Conservation (phyloP, 176 grass and related monocot genomes). For the Ensete glaucum region DNA sequence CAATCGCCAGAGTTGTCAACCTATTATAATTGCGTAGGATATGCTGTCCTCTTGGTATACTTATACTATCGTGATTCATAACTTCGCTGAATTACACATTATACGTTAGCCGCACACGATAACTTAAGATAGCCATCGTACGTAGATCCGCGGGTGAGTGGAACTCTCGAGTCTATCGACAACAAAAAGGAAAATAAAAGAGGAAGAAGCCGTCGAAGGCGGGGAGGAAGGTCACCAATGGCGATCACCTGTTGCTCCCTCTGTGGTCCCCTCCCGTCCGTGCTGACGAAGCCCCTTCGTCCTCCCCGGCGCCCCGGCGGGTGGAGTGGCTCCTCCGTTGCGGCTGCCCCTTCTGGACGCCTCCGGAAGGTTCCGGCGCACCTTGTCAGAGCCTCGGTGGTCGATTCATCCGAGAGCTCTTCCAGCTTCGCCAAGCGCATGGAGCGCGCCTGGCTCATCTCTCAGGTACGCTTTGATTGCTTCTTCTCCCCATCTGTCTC, state of each 20-base stretch:
- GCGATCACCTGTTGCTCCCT: slow-evolving; percentile 18
- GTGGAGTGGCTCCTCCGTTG: neutral
- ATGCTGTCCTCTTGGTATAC: no score
- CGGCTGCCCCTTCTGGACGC: neutral
- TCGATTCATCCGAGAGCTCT: slow-evolving; percentile 60
- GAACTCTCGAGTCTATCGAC: neutral
- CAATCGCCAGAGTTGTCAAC: no score
- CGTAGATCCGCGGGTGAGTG: neutral
- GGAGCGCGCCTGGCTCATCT: slow-evolving; percentile 81
- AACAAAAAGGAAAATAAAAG: neutral
- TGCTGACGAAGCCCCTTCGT: neutral
- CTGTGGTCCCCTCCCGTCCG: neutral
- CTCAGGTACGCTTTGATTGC: slow-evolving; percentile 35
- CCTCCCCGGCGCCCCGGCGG: no score
- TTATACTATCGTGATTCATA: no score
- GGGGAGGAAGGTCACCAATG: neutral
- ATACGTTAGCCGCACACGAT: no score
- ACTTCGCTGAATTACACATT: no score
- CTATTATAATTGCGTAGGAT: no score
- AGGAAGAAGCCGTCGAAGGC: neutral
- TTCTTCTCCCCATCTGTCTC: neutral
- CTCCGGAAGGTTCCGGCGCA: slow-evolving; percentile 10
- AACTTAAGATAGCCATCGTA: no score
- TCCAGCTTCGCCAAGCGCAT: slow-evolving; percentile 65
- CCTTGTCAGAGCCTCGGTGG: slow-evolving; percentile 41